Conservation (phyloP, 495 filamentous ascomycete genomes). For the Penicillium nucicola region DNA sequence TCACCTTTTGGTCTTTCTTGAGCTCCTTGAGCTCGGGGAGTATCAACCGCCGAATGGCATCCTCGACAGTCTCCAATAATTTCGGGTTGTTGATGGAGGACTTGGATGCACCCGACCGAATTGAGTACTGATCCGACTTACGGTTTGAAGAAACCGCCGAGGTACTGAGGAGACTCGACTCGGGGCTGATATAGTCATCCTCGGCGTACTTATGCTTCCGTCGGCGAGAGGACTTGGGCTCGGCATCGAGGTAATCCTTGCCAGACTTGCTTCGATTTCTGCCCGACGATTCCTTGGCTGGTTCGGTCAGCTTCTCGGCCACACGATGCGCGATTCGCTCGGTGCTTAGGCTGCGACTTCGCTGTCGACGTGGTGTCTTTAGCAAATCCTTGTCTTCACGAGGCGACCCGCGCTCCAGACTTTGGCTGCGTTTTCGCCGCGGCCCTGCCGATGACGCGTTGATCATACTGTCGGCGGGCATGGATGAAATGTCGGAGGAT, state of each 20-base stretch:
- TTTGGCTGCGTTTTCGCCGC: constrained; percentile 56
- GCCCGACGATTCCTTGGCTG: constrained; percentile 42
- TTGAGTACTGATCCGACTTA: constrained; percentile 71
- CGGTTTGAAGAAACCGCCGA: constrained; percentile 69
- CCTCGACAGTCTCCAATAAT: constrained; percentile 91
- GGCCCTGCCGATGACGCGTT: constrained; percentile 55
- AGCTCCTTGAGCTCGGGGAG: constrained; percentile 87
- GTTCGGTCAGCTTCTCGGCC: constrained; percentile 61
- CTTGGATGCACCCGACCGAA: constrained; percentile 72
- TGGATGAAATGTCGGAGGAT: constrained; percentile 84
- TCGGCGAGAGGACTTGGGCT: constrained; percentile 54
- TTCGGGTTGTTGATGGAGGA: constrained; percentile 94
- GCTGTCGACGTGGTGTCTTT: constrained; percentile 58
- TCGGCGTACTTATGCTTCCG: constrained; percentile 60
- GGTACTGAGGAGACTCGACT: constrained; percentile 69
- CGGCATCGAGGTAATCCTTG: constrained; percentile 58
- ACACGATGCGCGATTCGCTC: constrained; percentile 70
- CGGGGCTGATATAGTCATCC: constrained; percentile 63
- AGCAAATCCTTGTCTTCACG: constrained; percentile 54
- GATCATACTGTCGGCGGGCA: constrained; percentile 87
- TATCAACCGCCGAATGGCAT: constrained; percentile 89
- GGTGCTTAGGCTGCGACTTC: constrained; percentile 71
- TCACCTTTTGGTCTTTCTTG: constrained; percentile 79
- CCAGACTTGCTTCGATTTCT: constrained; percentile 56
- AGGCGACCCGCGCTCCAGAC: constrained; percentile 46